phyloP scores from a whole-genome alignment of 2,329 filamentous ascomycete species.

The Fusarium sambucinum region DNA sequence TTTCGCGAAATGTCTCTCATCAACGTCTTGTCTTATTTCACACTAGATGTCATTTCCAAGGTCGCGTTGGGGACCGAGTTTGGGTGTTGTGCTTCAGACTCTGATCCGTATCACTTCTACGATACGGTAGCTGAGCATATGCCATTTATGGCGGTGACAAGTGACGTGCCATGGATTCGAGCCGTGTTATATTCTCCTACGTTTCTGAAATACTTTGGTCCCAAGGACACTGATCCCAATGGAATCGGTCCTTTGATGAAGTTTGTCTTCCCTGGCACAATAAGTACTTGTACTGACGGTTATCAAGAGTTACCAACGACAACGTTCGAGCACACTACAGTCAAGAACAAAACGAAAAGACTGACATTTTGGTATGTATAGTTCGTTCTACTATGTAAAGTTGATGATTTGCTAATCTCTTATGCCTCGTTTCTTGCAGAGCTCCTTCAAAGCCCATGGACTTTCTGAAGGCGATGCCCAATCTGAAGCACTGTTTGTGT shows the following conservation, averaged over 20 bases:
- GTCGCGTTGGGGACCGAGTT: background rate
- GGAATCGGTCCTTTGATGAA: constrained; percentile 9
- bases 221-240: background rate
- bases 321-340: background rate
- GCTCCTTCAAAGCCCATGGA: constrained; percentile 1
- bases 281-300: background rate
- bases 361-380: background rate
- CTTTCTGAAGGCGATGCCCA: background rate
- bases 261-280: background rate
- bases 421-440: background rate
- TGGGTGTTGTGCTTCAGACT: constrained; percentile 7
- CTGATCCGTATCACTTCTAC: background rate
- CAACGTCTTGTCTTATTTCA: background rate
- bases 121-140: background rate
- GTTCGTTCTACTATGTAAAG: fast-evolving
- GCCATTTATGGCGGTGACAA: background rate
- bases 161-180: constrained; percentile 1
- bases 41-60: constrained; percentile 4
- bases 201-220: background rate
- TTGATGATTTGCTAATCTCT: fast-evolving
- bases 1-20: background rate
- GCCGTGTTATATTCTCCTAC: background rate
- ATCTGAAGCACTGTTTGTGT: constrained; percentile 1
- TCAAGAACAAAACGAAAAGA: background rate
- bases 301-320: background rate